Evolutionary conservation across 1,284 basidiomycete species (phyloP).

Genomic region (Apiotrichum siamense): DNA sequence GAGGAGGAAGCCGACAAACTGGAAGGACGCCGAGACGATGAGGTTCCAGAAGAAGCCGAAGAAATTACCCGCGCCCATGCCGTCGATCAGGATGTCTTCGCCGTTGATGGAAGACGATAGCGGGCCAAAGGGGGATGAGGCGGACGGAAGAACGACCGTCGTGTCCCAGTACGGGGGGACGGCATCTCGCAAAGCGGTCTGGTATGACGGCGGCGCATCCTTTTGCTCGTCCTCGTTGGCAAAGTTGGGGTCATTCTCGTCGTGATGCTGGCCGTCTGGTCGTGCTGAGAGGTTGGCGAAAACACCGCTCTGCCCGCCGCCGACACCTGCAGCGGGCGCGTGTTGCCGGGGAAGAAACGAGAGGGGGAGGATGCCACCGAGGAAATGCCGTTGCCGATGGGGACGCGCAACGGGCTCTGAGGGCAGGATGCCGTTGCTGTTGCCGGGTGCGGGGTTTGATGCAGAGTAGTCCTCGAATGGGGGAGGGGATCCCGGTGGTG

Average conservation of each 20-base stretch:
- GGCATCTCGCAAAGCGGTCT: constrained; percentile 78
- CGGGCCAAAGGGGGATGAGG: constrained; percentile 48
- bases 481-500: constrained; percentile 77
- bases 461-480: constrained; percentile 57
- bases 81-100: constrained; percentile 55
- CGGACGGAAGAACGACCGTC: constrained; percentile 66
- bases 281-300: constrained; percentile 94
- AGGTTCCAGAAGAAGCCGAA: constrained; percentile 51
- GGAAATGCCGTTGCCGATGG: constrained; percentile 56
- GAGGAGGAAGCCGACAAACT: constrained; percentile 91
- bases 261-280: constrained; percentile 31
- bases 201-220: constrained; percentile 83
- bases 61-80: constrained; percentile 54
- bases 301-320: constrained; percentile 84
- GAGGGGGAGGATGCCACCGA: constrained; percentile 66
- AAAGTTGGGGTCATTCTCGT: constrained; percentile 57
- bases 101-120: constrained; percentile 46
- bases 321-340: constrained; percentile 39
- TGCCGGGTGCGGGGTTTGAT: constrained; percentile 61
- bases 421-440: constrained; percentile 71
- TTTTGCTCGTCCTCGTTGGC: constrained; percentile 71
- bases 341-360: constrained; percentile 58
- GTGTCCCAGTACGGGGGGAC: constrained; percentile 98
- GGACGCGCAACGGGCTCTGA: constrained; percentile 50
- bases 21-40: constrained; percentile 90